Conservation (phyloP, 2,329 filamentous ascomycete genomes). For the Monosporascus ibericus region DNA sequence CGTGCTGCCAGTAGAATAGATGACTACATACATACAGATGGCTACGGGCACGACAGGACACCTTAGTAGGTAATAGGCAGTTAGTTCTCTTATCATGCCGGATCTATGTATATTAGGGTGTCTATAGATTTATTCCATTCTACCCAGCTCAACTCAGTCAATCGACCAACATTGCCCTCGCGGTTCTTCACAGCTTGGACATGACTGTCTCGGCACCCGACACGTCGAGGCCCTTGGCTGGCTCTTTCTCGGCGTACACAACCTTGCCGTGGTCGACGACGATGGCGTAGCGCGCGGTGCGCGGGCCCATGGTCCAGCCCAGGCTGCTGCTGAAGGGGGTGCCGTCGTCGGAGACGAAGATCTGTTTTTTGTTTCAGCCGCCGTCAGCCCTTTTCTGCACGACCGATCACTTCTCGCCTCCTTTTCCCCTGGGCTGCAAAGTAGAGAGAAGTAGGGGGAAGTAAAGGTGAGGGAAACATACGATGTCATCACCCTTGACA, state of each 20-base stretch:
- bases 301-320: constrained; percentile 69
- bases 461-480: constrained; percentile 25
- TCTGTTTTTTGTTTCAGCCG: constrained; percentile 28
- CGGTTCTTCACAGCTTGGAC: constrained; percentile 39
- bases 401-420: background rate
- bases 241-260: constrained; percentile 71
- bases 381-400: background rate
- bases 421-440: background rate
- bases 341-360: constrained; percentile 68
- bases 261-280: constrained; percentile 80
- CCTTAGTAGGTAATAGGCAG: too few species aligned
- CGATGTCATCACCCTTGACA: constrained; percentile 61
- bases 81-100: too few species aligned
- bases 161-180: background rate
- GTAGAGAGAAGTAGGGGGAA: background rate
- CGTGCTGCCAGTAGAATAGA: too few species aligned
- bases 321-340: constrained; percentile 71
- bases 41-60: too few species aligned
- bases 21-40: too few species aligned
- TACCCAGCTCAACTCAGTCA: too few species aligned
- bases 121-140: background rate
- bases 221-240: constrained; percentile 31
- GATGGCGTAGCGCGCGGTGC: constrained; percentile 74
- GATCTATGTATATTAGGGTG: too few species aligned
- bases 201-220: constrained; percentile 50